These are phyloP conservation scores for Claviceps citrina DNA, from an alignment of 2,329 filamentous ascomycete species.

Conservation along the genomic window DNA sequence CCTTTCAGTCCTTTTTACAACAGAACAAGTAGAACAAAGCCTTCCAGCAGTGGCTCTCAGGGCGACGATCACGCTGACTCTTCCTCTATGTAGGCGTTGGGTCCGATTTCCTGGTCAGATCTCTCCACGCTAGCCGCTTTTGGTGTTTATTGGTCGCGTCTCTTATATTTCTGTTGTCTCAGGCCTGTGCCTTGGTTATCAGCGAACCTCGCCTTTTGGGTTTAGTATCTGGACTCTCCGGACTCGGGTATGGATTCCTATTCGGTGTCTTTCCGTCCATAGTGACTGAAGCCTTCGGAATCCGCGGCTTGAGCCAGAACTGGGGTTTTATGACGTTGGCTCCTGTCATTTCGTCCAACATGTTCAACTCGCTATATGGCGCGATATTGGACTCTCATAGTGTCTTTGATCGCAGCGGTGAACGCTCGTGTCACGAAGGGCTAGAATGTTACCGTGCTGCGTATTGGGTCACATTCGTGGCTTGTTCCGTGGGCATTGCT, in stretches of 20 bases:
- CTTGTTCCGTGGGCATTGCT: slow-evolving; percentile 52
- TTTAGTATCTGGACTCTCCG: slow-evolving; percentile 68
- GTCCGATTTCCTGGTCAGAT: slow-evolving; percentile 78
- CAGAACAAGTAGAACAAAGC: neutral
- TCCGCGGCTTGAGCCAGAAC: slow-evolving; percentile 78
- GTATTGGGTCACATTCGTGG: slow-evolving; percentile 62
- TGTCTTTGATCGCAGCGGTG: slow-evolving; percentile 48
- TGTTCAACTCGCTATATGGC: slow-evolving; percentile 90
- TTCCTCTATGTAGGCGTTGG: slow-evolving; percentile 48
- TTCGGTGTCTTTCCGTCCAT: slow-evolving; percentile 91
- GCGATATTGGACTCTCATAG: slow-evolving; percentile 69
- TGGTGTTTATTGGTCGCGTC: slow-evolving; percentile 81
- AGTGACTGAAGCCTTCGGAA: slow-evolving; percentile 78
- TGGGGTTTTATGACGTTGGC: slow-evolving; percentile 92
- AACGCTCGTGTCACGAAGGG: slow-evolving; percentile 62
- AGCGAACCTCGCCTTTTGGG: slow-evolving; percentile 62
- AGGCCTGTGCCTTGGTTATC: slow-evolving; percentile 60
- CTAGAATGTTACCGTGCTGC: slow-evolving; percentile 66
- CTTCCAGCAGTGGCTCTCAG: neutral
- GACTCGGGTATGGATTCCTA: slow-evolving; percentile 79
- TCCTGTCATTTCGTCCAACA: slow-evolving; percentile 72
- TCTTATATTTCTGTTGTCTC: slow-evolving; percentile 62
- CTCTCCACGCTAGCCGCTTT: slow-evolving; percentile 62
- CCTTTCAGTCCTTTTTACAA: neutral
- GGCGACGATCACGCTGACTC: neutral